These are phyloP conservation scores for Dorcoceras hygrometricum DNA, from an alignment of 257 asterid genomes.

Conservation along the genomic window DNA sequence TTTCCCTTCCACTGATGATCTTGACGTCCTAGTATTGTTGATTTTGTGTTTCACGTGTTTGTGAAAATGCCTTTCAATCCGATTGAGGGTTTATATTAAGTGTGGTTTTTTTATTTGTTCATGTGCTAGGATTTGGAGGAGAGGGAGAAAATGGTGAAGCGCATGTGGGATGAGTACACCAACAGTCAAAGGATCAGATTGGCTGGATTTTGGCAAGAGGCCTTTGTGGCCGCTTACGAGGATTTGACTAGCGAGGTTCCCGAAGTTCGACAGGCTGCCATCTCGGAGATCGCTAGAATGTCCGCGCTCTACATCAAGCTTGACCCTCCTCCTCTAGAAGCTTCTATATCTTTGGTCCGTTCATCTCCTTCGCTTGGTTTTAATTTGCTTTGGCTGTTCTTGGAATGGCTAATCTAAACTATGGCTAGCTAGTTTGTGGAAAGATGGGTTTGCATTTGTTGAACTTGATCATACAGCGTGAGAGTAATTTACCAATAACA, in stretches of 20 bases:
- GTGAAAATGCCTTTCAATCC: neutral
- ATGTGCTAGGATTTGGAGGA: conserved; percentile 78
- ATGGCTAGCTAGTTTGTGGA: neutral
- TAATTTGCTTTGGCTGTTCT: neutral
- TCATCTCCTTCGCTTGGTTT: conserved; percentile 4
- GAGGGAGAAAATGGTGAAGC: conserved; percentile 87
- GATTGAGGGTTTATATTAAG: conserved; percentile 17
- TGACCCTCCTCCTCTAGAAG: conserved; percentile 46
- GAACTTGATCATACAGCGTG: neutral
- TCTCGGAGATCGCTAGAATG: conserved; percentile 88
- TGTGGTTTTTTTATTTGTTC: conserved; percentile 4
- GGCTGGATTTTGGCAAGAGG: conserved; percentile 80
- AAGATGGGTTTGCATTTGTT: neutral
- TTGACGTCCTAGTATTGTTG: conserved; percentile 42
- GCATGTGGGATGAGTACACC: conserved; percentile 91
- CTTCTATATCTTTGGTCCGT: conserved; percentile 58
- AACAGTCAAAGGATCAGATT: conserved; percentile 62
- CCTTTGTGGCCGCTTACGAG: conserved; percentile 88
- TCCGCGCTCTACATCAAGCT: conserved; percentile 52
- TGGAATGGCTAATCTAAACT: neutral
- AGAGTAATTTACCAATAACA: neutral
- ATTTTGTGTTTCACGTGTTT: neutral
- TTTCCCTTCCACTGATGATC: conserved; percentile 39
- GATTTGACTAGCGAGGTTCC: conserved; percentile 68
- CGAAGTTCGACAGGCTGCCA: conserved; percentile 58